phyloP scores from a whole-genome alignment of 2,329 filamentous ascomycete genomes.

The Sporothrix sp. region DNA sequence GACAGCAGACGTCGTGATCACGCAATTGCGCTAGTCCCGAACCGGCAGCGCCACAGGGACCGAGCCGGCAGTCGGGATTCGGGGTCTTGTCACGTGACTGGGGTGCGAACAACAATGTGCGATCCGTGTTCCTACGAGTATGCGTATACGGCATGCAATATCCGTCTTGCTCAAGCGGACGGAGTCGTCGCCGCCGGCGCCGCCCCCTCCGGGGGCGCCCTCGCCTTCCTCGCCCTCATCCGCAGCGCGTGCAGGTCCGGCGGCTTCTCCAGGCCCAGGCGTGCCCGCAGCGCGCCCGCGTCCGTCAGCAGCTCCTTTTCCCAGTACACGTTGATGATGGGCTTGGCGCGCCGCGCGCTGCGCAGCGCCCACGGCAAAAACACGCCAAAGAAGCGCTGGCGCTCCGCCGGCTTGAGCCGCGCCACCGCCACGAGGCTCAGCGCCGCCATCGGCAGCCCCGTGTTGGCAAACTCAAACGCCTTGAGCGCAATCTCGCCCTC shows the following conservation, averaged over 20 bases:
- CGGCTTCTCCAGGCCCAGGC: slow-evolving; percentile 78
- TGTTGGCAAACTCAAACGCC: slow-evolving; percentile 95
- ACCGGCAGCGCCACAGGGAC: not conserved
- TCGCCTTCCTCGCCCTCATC: slow-evolving; percentile 30
- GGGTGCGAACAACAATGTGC: too few relatives aligned
- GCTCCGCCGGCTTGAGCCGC: slow-evolving; percentile 73
- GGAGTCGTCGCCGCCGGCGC: not conserved
- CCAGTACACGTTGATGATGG: slow-evolving; percentile 96
- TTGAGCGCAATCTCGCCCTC: slow-evolving; percentile 97
- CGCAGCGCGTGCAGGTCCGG: slow-evolving; percentile 75
- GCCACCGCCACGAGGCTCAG: slow-evolving; percentile 76
- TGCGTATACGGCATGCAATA: too few relatives aligned
- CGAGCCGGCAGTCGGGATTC: slow-evolving; percentile 12
- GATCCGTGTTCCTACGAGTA: too few relatives aligned
- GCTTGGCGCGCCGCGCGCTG: slow-evolving; percentile 66
- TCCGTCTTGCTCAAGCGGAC: too few relatives aligned
- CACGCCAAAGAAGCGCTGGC: slow-evolving; percentile 59
- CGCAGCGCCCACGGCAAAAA: slow-evolving; percentile 87
- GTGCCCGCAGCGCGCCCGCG: slow-evolving; percentile 61
- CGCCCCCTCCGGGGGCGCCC: not conserved
- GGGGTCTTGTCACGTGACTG: slow-evolving; percentile 9
- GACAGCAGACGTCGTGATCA: slow-evolving; percentile 16
- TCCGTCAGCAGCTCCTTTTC: slow-evolving; percentile 85
- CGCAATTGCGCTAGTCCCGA: slow-evolving; percentile 18
- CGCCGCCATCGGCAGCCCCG: slow-evolving; percentile 87